phyloP scores from a whole-genome alignment of 495 filamentous ascomycete species.

The Barbatosphaeria neglecta region DNA sequence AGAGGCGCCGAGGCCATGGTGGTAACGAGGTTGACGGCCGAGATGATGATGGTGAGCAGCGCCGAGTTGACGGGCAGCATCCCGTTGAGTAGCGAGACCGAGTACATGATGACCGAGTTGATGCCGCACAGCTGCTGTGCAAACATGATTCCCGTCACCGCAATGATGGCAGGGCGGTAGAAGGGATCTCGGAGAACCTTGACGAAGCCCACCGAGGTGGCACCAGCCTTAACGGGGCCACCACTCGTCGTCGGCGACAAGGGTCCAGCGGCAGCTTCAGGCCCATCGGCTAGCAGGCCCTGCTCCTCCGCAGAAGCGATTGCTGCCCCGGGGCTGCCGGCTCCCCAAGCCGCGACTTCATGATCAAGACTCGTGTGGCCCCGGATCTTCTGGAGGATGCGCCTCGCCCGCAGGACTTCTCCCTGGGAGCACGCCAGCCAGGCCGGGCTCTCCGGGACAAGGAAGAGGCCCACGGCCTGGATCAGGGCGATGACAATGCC shows the following conservation, averaged over 20 bases:
- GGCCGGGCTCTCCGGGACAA: constrained; percentile 74
- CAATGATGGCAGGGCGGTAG: constrained; percentile 67
- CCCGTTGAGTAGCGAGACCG: constrained; percentile 69
- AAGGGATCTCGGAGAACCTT: constrained; percentile 50
- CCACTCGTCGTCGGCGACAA: constrained; percentile 13
- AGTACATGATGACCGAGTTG: constrained; percentile 98
- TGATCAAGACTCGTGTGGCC: constrained; percentile 59
- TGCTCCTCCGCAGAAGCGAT: constrained; percentile 30
- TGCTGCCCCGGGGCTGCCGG: constrained; percentile 15
- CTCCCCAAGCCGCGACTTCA: constrained; percentile 57
- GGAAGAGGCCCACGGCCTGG: constrained; percentile 53
- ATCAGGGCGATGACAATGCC: constrained; percentile 56
- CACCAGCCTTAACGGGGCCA: constrained; percentile 13
- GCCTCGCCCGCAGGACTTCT: constrained; percentile 46
- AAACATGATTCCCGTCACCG: constrained; percentile 83
- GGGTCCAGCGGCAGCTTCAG: constrained; percentile 31
- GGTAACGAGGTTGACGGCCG: constrained; percentile 71
- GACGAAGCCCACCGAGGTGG: constrained; percentile 49
- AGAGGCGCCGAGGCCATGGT: constrained; percentile 72
- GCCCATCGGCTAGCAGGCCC: constrained; percentile 24
- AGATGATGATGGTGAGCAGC: constrained; percentile 73
- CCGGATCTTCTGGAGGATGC: constrained; percentile 60
- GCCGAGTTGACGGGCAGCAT: constrained; percentile 69
- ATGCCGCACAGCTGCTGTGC: constrained; percentile 87
- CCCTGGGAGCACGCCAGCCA: constrained; percentile 64